These are phyloP conservation scores for Dictyophora rubrovolvata DNA, from an alignment of 768 basidiomycete genomes.

Conservation along the genomic window DNA sequence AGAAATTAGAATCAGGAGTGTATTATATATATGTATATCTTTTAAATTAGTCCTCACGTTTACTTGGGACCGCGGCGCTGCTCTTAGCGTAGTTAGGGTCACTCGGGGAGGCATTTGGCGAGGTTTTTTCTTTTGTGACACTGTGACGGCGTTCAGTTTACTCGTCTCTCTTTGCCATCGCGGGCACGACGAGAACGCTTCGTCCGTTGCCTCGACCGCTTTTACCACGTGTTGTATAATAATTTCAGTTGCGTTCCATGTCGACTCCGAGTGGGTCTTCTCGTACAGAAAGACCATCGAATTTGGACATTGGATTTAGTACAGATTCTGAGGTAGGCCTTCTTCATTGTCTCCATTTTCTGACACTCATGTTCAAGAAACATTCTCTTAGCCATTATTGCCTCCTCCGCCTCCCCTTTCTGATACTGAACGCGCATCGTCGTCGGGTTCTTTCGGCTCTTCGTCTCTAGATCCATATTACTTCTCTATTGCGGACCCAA, in stretches of 20 bases:
- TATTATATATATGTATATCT: background rate
- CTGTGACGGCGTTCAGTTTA: background rate
- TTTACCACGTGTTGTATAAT: slow-evolving; percentile 6
- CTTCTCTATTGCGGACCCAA: slow-evolving; percentile 59
- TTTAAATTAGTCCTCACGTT: slow-evolving; percentile 33
- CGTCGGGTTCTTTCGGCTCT: slow-evolving; percentile 34
- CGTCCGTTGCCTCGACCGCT: background rate
- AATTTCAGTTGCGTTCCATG: background rate
- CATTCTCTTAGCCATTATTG: slow-evolving; percentile 18
- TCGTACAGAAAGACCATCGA: slow-evolving; percentile 43
- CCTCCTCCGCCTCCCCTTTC: slow-evolving; percentile 39
- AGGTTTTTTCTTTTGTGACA: background rate
- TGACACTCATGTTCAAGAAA: slow-evolving; percentile 8
- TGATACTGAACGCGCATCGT: slow-evolving; percentile 50
- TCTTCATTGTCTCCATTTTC: slow-evolving; percentile 13
- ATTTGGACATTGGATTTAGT: slow-evolving; percentile 35
- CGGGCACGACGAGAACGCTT: background rate
- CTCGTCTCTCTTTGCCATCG: background rate
- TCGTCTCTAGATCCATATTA: slow-evolving; percentile 87
- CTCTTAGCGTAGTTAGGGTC: slow-evolving; percentile 57
- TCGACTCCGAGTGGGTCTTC: slow-evolving; percentile 16
- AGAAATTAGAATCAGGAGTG: background rate
- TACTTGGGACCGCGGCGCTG: slow-evolving; percentile 61
- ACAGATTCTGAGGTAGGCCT: slow-evolving; percentile 25
- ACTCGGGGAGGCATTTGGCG: slow-evolving; percentile 4